phyloP scores from a whole-genome alignment of 192 early-diverging fungal species.

The Backusella tuberculispora region DNA sequence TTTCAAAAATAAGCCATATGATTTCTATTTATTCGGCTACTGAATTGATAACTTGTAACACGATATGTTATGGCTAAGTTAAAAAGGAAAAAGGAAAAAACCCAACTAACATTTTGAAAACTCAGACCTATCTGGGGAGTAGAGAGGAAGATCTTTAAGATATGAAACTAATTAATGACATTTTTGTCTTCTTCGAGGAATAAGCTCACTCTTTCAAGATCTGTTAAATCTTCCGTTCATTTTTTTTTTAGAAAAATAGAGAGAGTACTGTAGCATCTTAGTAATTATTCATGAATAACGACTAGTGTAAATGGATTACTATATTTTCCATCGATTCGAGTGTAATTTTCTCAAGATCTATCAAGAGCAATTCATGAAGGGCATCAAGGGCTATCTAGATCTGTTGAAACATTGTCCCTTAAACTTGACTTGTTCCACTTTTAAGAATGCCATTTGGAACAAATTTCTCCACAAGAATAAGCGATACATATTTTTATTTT shows the following conservation, averaged over 20 bases:
- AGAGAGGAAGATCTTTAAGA: neutral
- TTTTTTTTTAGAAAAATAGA: neutral
- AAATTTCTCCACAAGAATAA: neutral
- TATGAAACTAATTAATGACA: conserved; percentile 3
- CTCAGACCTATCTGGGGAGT: neutral
- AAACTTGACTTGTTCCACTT: conserved; percentile 6
- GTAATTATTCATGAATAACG: neutral
- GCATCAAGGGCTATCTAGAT: neutral
- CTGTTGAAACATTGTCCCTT: conserved; percentile 13
- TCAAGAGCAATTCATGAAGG: neutral
- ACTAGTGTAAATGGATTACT: neutral
- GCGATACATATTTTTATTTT: neutral
- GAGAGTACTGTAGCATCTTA: neutral
- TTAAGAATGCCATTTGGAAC: neutral
- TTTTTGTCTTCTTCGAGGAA: neutral
- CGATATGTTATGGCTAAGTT: neutral
- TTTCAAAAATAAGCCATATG: conserved; percentile 17
- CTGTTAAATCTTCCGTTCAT: neutral
- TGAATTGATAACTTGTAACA: neutral
- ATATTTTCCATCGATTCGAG: neutral
- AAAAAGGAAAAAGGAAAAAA: neutral
- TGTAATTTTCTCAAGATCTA: neutral
- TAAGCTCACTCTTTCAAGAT: neutral
- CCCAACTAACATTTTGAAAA: neutral
- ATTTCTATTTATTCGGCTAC: conserved; percentile 11